Evolutionary conservation across 2,329 filamentous ascomycete genomes (phyloP).

Genomic region (Dactylellina drechsleri): DNA sequence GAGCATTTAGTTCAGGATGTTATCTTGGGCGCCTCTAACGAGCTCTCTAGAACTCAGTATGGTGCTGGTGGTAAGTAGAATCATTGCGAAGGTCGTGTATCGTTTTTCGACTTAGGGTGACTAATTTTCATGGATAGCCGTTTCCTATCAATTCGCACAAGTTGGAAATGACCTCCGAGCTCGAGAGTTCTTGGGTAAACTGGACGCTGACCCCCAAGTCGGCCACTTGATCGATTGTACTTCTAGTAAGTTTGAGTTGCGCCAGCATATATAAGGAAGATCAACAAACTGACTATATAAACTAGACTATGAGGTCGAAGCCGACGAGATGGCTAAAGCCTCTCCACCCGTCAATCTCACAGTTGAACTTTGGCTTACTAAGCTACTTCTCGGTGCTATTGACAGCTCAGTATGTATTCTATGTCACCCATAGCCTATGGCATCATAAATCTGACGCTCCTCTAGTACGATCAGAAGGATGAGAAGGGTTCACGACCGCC

Average conservation of each 20-base stretch:
- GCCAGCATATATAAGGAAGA: not conserved
- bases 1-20: conserved; percentile 69
- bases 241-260: conserved; percentile 67
- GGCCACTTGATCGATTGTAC: conserved; percentile 74
- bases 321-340: conserved; percentile 72
- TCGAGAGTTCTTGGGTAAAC: conserved; percentile 71
- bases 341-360: conserved; percentile 72
- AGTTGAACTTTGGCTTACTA: conserved; percentile 70
- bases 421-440: no score
- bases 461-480: conserved; percentile 61
- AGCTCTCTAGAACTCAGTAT: conserved; percentile 66
- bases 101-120: not conserved
- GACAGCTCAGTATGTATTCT: conserved; percentile 66
- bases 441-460: conserved; percentile 54
- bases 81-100: not conserved
- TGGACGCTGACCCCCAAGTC: conserved; percentile 73
- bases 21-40: conserved; percentile 68
- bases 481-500: conserved; percentile 58
- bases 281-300: conserved; percentile 16
- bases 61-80: conserved; percentile 64
- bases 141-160: conserved; percentile 75
- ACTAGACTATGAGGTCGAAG: conserved; percentile 74
- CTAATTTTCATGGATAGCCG: conserved; percentile 58
- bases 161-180: conserved; percentile 75
- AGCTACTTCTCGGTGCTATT: conserved; percentile 74